phyloP scores from a whole-genome alignment of 2,329 filamentous ascomycete genomes.

The Tothia fuscella region DNA sequence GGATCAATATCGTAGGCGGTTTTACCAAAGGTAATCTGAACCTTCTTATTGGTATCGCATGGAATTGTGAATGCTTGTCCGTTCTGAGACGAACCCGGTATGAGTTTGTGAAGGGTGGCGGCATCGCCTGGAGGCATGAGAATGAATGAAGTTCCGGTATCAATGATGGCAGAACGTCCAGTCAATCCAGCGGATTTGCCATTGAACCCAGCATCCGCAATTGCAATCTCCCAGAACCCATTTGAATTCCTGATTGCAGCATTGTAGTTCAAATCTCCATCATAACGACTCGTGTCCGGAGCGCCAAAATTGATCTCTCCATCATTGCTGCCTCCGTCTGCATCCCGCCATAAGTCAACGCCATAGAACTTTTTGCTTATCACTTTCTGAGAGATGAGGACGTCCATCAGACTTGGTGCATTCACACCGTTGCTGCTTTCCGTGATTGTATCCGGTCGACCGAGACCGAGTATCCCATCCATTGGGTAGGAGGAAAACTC shows the following conservation, averaged over 20 bases:
- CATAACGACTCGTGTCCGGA: conserved; percentile 53
- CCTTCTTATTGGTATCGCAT: conserved; percentile 49
- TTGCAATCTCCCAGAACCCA: conserved; percentile 59
- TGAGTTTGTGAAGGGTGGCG: conserved; percentile 51
- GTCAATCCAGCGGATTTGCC: conserved; percentile 41
- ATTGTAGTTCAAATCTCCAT: conserved; percentile 57
- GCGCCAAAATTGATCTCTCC: conserved; percentile 70
- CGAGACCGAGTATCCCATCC: conserved; percentile 72
- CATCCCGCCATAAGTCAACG: conserved; percentile 55
- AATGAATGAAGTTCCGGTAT: conserved; percentile 72
- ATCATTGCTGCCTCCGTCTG: conserved; percentile 49
- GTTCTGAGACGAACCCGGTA: conserved; percentile 48
- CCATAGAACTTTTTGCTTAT: conserved; percentile 58
- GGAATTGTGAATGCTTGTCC: conserved; percentile 59
- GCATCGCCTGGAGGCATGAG: conserved; percentile 60
- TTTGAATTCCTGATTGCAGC: conserved; percentile 35
- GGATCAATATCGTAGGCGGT: conserved; percentile 53
- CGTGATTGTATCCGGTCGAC: conserved; percentile 1
- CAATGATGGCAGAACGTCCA: conserved; percentile 56
- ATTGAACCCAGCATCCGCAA: conserved; percentile 54
- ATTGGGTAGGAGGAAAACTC: conserved; percentile 72
- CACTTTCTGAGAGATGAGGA: conserved; percentile 43
- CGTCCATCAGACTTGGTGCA: conserved; percentile 54
- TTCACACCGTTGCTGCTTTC: conserved; percentile 29
- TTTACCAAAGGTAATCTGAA: conserved; percentile 58